Evolutionary conservation across 768 basidiomycete genomes (phyloP).

Genomic region (Macrocybe gigantea): DNA sequence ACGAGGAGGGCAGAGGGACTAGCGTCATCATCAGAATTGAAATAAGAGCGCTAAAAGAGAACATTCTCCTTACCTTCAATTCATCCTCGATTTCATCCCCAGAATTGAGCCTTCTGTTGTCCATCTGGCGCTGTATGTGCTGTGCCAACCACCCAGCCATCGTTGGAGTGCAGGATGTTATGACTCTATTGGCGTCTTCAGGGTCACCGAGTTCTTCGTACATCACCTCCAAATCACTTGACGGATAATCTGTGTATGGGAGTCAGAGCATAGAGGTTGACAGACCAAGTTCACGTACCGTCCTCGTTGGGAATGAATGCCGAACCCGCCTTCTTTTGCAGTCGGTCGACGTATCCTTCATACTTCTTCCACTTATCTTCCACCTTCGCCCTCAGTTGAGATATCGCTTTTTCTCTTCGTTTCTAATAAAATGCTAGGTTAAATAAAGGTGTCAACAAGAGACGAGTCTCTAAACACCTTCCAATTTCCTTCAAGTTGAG

Average conservation of each 20-base stretch:
- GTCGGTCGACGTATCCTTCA: slow-evolving; percentile 57
- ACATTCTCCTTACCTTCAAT: slow-evolving; percentile 49
- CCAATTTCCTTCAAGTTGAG: slow-evolving; percentile 57
- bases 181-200: slow-evolving; percentile 38
- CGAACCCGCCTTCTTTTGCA: slow-evolving; percentile 48
- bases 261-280: background rate
- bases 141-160: slow-evolving; percentile 61
- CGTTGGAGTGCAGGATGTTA: slow-evolving; percentile 28
- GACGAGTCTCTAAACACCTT: slow-evolving; percentile 35
- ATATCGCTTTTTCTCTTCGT: slow-evolving; percentile 51
- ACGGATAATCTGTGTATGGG: slow-evolving; percentile 26
- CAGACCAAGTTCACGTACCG: slow-evolving; percentile 22
- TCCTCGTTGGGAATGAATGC: slow-evolving; percentile 28
- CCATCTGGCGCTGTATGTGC: slow-evolving; percentile 41
- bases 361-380: slow-evolving; percentile 46
- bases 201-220: slow-evolving; percentile 64
- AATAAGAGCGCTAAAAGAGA: background rate
- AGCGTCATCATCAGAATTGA: slow-evolving; percentile 2
- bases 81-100: slow-evolving; percentile 66
- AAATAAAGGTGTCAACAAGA: background rate
- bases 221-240: slow-evolving; percentile 46
- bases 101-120: slow-evolving; percentile 42
- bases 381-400: slow-evolving; percentile 50
- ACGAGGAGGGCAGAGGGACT: slow-evolving; percentile 66
- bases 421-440: slow-evolving; percentile 29